Conservation (phyloP, 164 flowering plant species). For the Piper longum region DNA sequence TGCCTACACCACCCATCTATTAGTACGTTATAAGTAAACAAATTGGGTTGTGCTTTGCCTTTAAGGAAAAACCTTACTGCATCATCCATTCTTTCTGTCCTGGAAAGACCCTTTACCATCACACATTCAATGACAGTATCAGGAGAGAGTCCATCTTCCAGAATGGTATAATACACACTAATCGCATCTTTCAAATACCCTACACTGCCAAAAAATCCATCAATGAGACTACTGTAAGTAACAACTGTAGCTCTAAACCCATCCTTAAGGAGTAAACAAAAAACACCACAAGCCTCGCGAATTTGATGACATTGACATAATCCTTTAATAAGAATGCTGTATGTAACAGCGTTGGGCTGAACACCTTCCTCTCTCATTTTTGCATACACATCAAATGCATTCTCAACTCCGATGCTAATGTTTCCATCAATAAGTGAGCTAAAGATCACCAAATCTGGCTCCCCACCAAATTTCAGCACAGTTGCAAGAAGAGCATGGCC, state of each 20-base stretch:
- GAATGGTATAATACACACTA: slow-evolving; percentile 17
- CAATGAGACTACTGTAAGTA: slow-evolving; percentile 32
- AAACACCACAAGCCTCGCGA: slow-evolving; percentile 30
- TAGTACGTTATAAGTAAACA: slow-evolving; percentile 21
- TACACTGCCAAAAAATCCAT: slow-evolving; percentile 21
- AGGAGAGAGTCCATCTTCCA: slow-evolving; percentile 20
- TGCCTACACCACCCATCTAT: slow-evolving; percentile 37
- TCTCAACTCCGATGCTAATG: slow-evolving; percentile 25
- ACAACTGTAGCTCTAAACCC: slow-evolving; percentile 29
- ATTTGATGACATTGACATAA: slow-evolving; percentile 21
- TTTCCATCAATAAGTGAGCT: slow-evolving; percentile 39
- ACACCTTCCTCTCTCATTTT: slow-evolving; percentile 26
- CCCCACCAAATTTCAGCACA: slow-evolving; percentile 24
- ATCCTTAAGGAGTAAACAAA: slow-evolving; percentile 24
- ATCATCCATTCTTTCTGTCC: slow-evolving; percentile 26
- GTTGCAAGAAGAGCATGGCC: slow-evolving; percentile 19
- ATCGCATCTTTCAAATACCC: slow-evolving; percentile 32
- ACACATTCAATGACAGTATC: slow-evolving; percentile 24
- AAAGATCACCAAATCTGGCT: slow-evolving; percentile 34
- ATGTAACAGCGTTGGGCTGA: slow-evolving; percentile 28
- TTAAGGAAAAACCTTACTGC: slow-evolving; percentile 33
- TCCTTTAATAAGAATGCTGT: slow-evolving; percentile 36
- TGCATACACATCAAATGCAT: slow-evolving; percentile 19
- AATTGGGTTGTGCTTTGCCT: slow-evolving; percentile 20
- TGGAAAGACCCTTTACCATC: slow-evolving; percentile 34